These are phyloP conservation scores for Eutypa lata DNA, from an alignment of 2,329 filamentous ascomycete species.

Conservation along the genomic window DNA sequence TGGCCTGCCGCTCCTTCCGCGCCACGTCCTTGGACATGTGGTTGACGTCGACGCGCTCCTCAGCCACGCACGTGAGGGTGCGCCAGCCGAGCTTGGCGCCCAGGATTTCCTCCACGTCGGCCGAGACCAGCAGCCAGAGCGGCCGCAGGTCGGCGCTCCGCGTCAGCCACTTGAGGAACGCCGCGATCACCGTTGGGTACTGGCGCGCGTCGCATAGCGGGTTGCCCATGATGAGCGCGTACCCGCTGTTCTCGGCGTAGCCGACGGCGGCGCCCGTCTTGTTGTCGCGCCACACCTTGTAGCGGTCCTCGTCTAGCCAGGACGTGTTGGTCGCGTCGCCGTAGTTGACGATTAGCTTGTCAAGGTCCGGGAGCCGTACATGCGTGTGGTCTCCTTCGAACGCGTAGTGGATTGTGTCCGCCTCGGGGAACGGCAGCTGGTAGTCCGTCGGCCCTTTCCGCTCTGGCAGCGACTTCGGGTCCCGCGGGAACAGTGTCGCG, in stretches of 20 bases:
- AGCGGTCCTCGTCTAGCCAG: conserved; percentile 79
- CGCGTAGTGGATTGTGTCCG: conserved; percentile 71
- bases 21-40: conserved; percentile 57
- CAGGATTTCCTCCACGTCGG: conserved; percentile 74
- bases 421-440: conserved; percentile 78
- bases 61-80: conserved; percentile 81
- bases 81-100: conserved; percentile 82
- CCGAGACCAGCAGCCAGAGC: conserved; percentile 84
- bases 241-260: conserved; percentile 71
- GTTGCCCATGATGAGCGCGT: conserved; percentile 81
- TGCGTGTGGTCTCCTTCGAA: conserved; percentile 39
- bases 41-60: conserved; percentile 81
- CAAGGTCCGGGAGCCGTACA: conserved; percentile 66
- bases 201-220: conserved; percentile 80
- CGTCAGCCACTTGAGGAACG: conserved; percentile 73
- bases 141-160: conserved; percentile 70
- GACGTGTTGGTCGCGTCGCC: conserved; percentile 92
- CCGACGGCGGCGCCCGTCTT: conserved; percentile 79
- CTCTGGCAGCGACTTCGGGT: conserved; percentile 80
- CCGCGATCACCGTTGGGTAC: conserved; percentile 68
- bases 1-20: conserved; percentile 78
- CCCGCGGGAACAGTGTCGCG: conserved; percentile 81
- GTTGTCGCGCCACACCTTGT: conserved; percentile 80
- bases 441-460: conserved; percentile 37
- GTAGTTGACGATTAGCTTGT: conserved; percentile 91